Evolutionary conservation across 352 stramenopile species (phyloP).

Genomic region (Globisporangium iwayamae): DNA sequence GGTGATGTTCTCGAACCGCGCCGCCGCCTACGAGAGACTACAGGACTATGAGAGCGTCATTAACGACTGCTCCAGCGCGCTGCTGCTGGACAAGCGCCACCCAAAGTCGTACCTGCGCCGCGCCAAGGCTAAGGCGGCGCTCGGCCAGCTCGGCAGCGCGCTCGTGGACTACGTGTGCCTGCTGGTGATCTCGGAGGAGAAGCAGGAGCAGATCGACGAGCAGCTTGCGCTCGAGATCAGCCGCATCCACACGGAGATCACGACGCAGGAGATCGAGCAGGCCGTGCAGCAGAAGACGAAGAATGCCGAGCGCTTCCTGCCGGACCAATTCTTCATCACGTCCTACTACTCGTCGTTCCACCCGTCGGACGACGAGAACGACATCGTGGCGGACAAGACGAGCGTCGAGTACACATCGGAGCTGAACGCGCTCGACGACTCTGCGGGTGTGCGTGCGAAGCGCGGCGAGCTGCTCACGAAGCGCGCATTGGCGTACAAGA

Average conservation of each 20-base stretch:
- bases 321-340: slow-evolving; percentile 80
- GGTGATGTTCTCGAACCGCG: slow-evolving; percentile 85
- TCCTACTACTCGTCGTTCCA: slow-evolving; percentile 88
- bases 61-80: slow-evolving; percentile 51
- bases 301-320: slow-evolving; percentile 56
- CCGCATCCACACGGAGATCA: slow-evolving; percentile 72
- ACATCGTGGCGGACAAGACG: slow-evolving; percentile 51
- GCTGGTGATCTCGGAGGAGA: slow-evolving; percentile 75
- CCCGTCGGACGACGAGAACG: slow-evolving; percentile 71
- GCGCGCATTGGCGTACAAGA: slow-evolving; percentile 59
- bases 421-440: slow-evolving; percentile 34
- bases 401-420: slow-evolving; percentile 53
- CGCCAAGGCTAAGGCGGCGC: slow-evolving; percentile 57
- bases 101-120: slow-evolving; percentile 74
- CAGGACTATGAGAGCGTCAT: slow-evolving; percentile 61
- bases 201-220: slow-evolving; percentile 72
- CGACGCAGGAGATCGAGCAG: slow-evolving; percentile 57
- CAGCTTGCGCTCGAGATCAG: slow-evolving; percentile 67
- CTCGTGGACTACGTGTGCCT: slow-evolving; percentile 82
- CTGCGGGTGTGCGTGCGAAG: slow-evolving; percentile 26
- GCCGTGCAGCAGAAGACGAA: slow-evolving; percentile 51
- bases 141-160: slow-evolving; percentile 47
- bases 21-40: slow-evolving; percentile 68
- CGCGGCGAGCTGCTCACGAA: slow-evolving; percentile 57
- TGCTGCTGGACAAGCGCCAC: slow-evolving; percentile 66